A percentile compares a stretch with the other conserved stretches of the same genome.
Conservation (phyloP, 202 grass and related monocot species). For the Panicum hallii region DNA sequence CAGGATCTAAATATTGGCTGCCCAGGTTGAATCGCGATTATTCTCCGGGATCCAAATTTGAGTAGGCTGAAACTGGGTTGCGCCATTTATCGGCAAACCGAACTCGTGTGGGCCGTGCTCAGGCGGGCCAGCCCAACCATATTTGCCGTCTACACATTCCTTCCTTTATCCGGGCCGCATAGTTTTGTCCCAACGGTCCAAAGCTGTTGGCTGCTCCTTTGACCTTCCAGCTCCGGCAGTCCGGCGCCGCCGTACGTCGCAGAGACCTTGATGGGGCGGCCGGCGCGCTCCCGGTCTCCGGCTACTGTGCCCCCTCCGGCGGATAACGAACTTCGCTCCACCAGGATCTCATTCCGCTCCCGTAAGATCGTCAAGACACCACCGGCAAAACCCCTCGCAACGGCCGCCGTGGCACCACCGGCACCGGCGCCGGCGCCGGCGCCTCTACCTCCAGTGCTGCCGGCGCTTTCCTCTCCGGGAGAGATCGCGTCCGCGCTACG, state of each 20-base stretch:
- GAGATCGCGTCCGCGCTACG: constrained; percentile 46
- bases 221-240: not conserved
- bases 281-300: constrained; percentile 14
- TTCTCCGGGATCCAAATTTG: not conserved
- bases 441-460: constrained; percentile 13
- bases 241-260: constrained; percentile 1
- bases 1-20: too few relatives aligned
- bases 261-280: constrained; percentile 17
- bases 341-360: constrained; percentile 65
- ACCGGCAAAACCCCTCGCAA: constrained; percentile 7
- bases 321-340: not conserved
- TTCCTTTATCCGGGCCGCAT: not conserved
- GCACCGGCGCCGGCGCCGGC: not conserved
- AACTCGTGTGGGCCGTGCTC: not conserved
- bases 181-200: not conserved
- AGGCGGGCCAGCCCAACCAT: not conserved
- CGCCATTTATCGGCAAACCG: not conserved
- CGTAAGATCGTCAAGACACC: constrained; percentile 56
- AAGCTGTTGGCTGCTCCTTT: not conserved
- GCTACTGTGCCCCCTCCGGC: not conserved
- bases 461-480: constrained; percentile 42
- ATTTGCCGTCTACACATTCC: not conserved
- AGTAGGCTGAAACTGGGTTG: not conserved
- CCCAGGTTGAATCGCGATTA: too few relatives aligned
- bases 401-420: not conserved